Evolutionary conservation across 495 filamentous ascomycete species (phyloP), one percentile per base, ranked within the genome.

Genomic region (Penicillium turbatum): DNA sequence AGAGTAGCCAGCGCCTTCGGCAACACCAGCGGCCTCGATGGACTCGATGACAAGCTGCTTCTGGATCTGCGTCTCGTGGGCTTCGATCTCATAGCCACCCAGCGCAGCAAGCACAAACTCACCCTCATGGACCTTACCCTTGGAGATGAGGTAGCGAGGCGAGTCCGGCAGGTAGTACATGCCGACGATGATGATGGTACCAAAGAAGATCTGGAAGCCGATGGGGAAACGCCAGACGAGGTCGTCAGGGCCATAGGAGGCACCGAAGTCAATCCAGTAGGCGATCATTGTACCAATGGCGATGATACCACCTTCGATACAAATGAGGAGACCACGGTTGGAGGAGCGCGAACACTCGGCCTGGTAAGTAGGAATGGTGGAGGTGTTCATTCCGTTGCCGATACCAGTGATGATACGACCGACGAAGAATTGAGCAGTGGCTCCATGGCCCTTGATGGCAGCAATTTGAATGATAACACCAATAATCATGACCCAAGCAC

Each of bases 231-330:
- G 80, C 88, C 88, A 92, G 15, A 81, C 78, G 6, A 89, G 70
- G 57, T 83, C 79, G 7, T 69, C 56, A 2, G 81, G 79, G 3
- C 85, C 86, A 40, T 86, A 92, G 11, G 81, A 82, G 19, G 86
- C 81, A 32, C 88, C 89, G 57, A 87, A 93, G 56, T 92, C 87
- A 54, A 93, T 82, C 89, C 89, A 93, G 71, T 92, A 92, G 10
- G 87, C 86, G 38, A 92, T 87, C 57, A 86, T 66, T 48, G 71
- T 75, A 44, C 89, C 89, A 48, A 92, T 88, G 37, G 88, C 88
- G 55, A 92, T 90, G 54, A 83, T 76, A 59, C 82, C 84, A 57
- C 89, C 89, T 62, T 92, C 87, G 49, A 92, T 90, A 71, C 88
- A 92, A 64, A 95, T 90, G 43, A 91, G 70, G 5, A 90, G 81